Conservation (phyloP, 2,329 filamentous ascomycete genomes). For the Phialophora tarda region DNA sequence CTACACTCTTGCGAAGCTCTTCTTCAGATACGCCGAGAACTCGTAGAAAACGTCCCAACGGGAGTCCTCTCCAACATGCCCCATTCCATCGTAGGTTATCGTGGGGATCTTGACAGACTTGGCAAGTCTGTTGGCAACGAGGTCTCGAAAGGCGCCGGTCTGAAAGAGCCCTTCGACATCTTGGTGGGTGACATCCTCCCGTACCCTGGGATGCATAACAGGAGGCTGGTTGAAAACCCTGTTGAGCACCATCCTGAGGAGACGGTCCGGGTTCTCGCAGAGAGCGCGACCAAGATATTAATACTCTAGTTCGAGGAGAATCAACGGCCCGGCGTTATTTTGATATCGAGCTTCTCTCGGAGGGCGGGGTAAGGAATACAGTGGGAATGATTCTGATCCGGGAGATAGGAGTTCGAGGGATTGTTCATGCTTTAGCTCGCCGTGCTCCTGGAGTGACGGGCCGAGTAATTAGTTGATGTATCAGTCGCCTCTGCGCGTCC, state of each 20-base stretch:
- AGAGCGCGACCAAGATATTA: neutral
- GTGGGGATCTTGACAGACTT: constrained; percentile 61
- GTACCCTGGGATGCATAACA: constrained; percentile 28
- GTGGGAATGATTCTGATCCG: constrained; percentile 3
- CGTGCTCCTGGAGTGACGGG: neutral
- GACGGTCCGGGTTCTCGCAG: neutral
- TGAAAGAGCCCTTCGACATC: constrained; percentile 33
- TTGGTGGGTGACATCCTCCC: constrained; percentile 25
- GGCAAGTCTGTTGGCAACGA: constrained; percentile 44
- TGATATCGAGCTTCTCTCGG: constrained; percentile 14
- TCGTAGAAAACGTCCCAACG: constrained; percentile 65
- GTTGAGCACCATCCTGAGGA: constrained; percentile 29
- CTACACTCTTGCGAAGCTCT: constrained; percentile 59
- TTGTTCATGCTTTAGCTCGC: constrained; percentile 10
- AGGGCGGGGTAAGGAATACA: constrained; percentile 9
- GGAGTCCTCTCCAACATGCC: constrained; percentile 59
- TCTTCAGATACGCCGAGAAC: constrained; percentile 58
- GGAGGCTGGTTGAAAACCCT: constrained; percentile 27
- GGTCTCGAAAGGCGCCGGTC: constrained; percentile 30
- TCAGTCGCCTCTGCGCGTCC: constrained; percentile 10
- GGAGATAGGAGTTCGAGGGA: constrained; percentile 5
- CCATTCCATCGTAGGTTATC: constrained; percentile 62
- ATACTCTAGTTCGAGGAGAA: neutral
- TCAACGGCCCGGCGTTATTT: neutral
- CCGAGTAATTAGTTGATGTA: neutral